Percentiles rank a stretch among this genome's conserved stretches.
phyloP scores from a whole-genome alignment of 2,329 filamentous ascomycete species.

The Spiromastix sp. region DNA sequence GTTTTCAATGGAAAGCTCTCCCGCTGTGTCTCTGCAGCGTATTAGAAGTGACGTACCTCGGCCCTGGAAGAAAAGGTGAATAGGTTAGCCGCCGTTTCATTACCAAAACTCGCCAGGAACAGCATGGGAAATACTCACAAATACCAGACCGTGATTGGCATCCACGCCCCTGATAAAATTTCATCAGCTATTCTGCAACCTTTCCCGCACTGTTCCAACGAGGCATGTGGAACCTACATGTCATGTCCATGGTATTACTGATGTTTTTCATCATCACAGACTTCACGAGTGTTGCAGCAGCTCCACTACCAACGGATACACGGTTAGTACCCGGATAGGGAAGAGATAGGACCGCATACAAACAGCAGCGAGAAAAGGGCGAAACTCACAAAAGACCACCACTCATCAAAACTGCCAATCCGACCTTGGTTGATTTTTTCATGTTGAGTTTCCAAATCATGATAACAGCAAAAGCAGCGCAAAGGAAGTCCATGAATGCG shows the following conservation, averaged over 20 bases:
- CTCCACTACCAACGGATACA: background rate
- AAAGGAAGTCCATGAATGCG: background rate
- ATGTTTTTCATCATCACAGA: background rate
- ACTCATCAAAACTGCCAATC: background rate
- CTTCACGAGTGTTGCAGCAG: background rate
- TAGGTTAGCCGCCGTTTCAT: no score
- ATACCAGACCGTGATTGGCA: background rate
- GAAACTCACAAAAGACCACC: background rate
- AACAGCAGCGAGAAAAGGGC: no score
- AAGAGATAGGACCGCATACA: no score
- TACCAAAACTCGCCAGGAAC: background rate
- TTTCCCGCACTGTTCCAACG: background rate
- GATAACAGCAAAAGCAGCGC: background rate
- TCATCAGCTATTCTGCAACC: no score
- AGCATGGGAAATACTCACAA: background rate
- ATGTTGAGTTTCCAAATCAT: background rate
- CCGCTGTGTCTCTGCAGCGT: background rate
- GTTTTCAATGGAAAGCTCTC: no score
- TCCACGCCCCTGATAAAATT: background rate
- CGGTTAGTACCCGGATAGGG: background rate
- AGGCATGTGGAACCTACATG: background rate
- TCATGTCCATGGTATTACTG: background rate
- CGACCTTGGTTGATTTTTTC: background rate
- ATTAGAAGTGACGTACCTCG: background rate
- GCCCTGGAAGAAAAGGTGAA: background rate